Percentiles rank a stretch among this genome's conserved stretches.
These are phyloP conservation scores for Coemansia sp. DNA, from an alignment of 192 early-diverging fungal species.

Conservation along the genomic window DNA sequence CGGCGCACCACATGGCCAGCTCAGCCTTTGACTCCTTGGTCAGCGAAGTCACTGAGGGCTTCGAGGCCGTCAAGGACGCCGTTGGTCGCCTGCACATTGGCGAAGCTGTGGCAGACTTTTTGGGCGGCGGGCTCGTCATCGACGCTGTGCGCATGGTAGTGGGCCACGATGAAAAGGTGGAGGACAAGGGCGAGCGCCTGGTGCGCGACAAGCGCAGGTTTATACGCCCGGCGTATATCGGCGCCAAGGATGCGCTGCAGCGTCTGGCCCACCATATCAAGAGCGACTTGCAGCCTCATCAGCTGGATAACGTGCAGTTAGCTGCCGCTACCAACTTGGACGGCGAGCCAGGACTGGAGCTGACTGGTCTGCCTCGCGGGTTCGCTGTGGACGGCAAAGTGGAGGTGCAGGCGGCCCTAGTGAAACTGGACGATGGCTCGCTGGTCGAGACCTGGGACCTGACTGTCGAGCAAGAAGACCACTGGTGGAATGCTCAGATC, in stretches of 20 bases:
- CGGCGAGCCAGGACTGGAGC: slow-evolving; percentile 29
- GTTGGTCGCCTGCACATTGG: slow-evolving; percentile 35
- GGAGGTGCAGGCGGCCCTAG: slow-evolving; percentile 61
- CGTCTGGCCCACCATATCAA: slow-evolving; percentile 63
- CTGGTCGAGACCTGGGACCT: slow-evolving; percentile 80
- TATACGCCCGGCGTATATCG: slow-evolving; percentile 26
- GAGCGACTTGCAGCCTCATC: slow-evolving; percentile 52
- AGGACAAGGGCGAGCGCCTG: slow-evolving; percentile 14
- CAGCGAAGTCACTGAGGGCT: slow-evolving; percentile 17
- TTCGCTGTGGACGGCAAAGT: slow-evolving; percentile 52
- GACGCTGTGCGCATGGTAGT: slow-evolving; percentile 12
- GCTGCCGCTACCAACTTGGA: slow-evolving; percentile 22
- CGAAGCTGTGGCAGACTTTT: slow-evolving; percentile 5
- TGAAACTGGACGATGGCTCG: slow-evolving; percentile 58
- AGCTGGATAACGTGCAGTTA: slow-evolving; percentile 23
- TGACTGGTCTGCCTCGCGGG: neutral
- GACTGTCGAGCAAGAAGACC: slow-evolving; percentile 72
- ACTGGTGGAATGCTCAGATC: slow-evolving; percentile 78
- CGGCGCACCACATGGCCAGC: slow-evolving; percentile 29
- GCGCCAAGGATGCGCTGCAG: slow-evolving; percentile 64
- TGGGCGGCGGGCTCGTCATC: slow-evolving; percentile 12
- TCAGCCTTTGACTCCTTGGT: slow-evolving; percentile 22
- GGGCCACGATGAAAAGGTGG: neutral
- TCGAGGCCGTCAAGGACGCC: slow-evolving; percentile 26
- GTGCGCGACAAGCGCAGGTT: neutral